These are phyloP conservation scores for Blastobotrys indianensis DNA, from an alignment of 1,139 yeast species.

Conservation along the genomic window DNA sequence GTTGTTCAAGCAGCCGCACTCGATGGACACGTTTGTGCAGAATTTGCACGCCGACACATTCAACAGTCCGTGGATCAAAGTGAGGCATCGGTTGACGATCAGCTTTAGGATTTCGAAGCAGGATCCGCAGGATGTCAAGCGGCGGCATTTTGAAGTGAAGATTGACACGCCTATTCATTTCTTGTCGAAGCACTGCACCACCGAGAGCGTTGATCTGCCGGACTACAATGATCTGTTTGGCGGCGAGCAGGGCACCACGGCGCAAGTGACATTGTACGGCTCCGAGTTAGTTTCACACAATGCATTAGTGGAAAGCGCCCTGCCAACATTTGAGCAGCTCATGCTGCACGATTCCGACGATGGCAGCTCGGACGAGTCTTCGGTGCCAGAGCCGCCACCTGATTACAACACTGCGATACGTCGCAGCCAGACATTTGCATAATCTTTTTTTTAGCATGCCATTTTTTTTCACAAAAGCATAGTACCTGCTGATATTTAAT, in stretches of 20 bases:
- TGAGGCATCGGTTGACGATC: slow-evolving; percentile 72
- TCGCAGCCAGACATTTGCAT: slow-evolving; percentile 1
- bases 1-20: slow-evolving; percentile 16
- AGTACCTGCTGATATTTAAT: neutral
- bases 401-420: slow-evolving; percentile 16
- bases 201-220: slow-evolving; percentile 66
- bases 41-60: slow-evolving; percentile 59
- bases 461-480: neutral
- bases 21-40: slow-evolving; percentile 14
- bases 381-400: slow-evolving; percentile 19
- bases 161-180: slow-evolving; percentile 79
- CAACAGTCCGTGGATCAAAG: slow-evolving; percentile 61
- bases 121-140: slow-evolving; percentile 47
- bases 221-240: slow-evolving; percentile 37
- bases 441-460: neutral
- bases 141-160: slow-evolving; percentile 84
- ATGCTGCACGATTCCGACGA: slow-evolving; percentile 19
- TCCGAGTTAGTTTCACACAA: too few relatives aligned
- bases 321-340: slow-evolving; percentile 31
- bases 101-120: slow-evolving; percentile 68
- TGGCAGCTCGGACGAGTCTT: slow-evolving; percentile 11
- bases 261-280: neutral
- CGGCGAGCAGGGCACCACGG: neutral
- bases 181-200: slow-evolving; percentile 65
- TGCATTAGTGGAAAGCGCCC: slow-evolving; percentile 9